Evolutionary conservation across 1,284 basidiomycete species (phyloP).

Genomic region (Malassezia brasiliensis): DNA sequence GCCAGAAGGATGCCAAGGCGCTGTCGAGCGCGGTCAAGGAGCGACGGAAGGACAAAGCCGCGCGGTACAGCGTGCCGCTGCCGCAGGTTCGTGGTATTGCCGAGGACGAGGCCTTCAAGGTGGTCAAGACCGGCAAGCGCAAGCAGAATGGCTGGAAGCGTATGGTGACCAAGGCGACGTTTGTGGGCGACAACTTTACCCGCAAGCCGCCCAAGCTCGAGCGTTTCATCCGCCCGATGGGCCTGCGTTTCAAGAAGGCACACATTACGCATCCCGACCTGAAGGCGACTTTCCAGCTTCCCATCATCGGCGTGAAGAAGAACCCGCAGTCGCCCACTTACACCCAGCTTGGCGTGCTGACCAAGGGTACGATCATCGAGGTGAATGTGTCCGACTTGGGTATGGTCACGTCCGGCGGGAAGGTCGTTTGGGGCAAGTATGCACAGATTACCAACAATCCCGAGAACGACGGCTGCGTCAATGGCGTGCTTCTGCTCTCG

Average conservation of each 20-base stretch:
- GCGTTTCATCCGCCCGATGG: conserved; percentile 94
- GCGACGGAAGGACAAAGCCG: conserved; percentile 96
- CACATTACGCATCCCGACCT: conserved; percentile 98
- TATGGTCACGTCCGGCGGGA: conserved; percentile 97
- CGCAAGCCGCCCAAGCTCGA: conserved; percentile 99
- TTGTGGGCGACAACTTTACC: conserved; percentile 95
- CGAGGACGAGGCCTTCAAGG: conserved; percentile 99
- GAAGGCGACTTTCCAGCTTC: conserved; percentile 96
- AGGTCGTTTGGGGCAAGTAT: conserved; percentile 70
- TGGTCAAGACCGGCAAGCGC: conserved; percentile 93
- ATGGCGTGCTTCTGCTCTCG: conserved; percentile 38
- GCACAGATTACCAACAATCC: conserved; percentile 66
- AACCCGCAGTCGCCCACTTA: conserved; percentile 99
- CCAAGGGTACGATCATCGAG: conserved; percentile 96
- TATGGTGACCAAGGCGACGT: conserved; percentile 99
- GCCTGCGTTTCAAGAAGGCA: conserved; percentile 91
- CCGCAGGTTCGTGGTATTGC: conserved; percentile 96
- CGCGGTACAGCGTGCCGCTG: conserved; percentile 89
- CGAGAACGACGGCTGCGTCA: conserved; percentile 44
- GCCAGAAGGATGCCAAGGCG: conserved; percentile 93
- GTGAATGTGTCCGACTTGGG: conserved; percentile 69
- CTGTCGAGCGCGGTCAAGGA: conserved; percentile 97
- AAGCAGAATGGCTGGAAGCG: conserved; percentile 98
- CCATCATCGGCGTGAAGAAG: conserved; percentile 97
- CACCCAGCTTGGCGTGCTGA: conserved; percentile 77